Conservation (phyloP, 441 rosid genomes). For the Populus trichocarpa region DNA sequence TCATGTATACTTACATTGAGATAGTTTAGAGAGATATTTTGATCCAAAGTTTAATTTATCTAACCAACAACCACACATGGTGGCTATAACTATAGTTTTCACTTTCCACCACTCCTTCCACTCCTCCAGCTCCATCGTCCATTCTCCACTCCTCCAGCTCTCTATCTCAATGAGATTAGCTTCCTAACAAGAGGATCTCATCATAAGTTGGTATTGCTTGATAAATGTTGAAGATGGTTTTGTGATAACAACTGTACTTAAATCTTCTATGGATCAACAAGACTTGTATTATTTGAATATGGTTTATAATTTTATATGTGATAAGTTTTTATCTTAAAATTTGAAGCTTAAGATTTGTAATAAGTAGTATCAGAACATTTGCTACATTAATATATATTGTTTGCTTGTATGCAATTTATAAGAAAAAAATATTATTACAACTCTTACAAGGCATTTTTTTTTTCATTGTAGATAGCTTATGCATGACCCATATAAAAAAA, state of each 20-base stretch:
- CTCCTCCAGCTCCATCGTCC: background rate
- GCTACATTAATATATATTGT: too few relatives aligned
- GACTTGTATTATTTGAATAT: background rate
- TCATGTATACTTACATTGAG: background rate
- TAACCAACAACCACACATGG: background rate
- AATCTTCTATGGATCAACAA: background rate
- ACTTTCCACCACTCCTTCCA: background rate
- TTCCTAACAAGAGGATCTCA: background rate
- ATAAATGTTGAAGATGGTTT: background rate
- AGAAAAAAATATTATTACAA: too few relatives aligned
- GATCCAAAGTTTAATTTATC: too few relatives aligned
- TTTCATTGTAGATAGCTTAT: too few relatives aligned
- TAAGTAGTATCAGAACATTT: background rate
- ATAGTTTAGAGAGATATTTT: background rate
- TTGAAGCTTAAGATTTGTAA: background rate
- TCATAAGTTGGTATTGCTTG: background rate
- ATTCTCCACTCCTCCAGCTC: background rate
- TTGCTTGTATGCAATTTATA: too few relatives aligned
- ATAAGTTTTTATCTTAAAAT: too few relatives aligned
- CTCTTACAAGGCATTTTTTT: too few relatives aligned
- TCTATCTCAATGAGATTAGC: background rate
- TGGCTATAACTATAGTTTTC: background rate
- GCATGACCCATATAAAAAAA: too few relatives aligned
- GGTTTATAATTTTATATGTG: background rate
- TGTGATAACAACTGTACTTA: background rate